Base-by-base conservation (phyloP, 345 rosid genomes). In the Limnanthes douglasii region DNA sequence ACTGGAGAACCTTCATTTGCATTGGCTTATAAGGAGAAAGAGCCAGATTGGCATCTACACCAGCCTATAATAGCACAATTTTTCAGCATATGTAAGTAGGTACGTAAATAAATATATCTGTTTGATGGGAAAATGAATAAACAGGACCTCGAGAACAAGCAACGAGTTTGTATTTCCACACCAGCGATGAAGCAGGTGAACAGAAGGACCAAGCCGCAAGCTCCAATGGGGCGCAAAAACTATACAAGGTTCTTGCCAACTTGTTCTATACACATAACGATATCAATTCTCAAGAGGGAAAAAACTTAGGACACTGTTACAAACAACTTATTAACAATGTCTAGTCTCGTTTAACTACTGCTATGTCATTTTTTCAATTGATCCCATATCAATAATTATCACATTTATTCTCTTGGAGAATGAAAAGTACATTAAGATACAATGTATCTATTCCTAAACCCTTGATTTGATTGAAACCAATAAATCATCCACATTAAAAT, bases 191-290 rank as follows among this genome's bases (percentile, higher is more conserved):
- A 83, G 76, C 64, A 88, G 66, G 49, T 77, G 83, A 50, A 79
- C 78, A 24, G 56, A 64, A 29, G 94, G 78, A 41, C 94, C 95
- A 46, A 83, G 93, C 32, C 86, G 60, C 52, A 88, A 52, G 60
- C 76, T 79, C 73, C 78, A 74, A 61, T 74, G 77, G 33, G 95
- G 70, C 47, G 68, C 66, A 57, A 88, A 73, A 32, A 79, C 48
- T 6, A 88, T 60, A 68, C 95, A 79, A 1, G 81, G 75, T 41
- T 83, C 97, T 66, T 73, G 90, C 90, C 95, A 83, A 49, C 62
- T 65, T 21, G 56, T 31, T 59, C 93, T 79, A 45, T 46, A 45
- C 16, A 48, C 35, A 56, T 36, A 59, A 60, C 42, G 48, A 54
- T 15, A 25, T 53, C 31, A 67, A 46, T 44, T 46, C 15, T 22